Evolutionary conservation across 108 stramenopile genomes (phyloP).

Genomic region (Schizochytrium sp.): DNA sequence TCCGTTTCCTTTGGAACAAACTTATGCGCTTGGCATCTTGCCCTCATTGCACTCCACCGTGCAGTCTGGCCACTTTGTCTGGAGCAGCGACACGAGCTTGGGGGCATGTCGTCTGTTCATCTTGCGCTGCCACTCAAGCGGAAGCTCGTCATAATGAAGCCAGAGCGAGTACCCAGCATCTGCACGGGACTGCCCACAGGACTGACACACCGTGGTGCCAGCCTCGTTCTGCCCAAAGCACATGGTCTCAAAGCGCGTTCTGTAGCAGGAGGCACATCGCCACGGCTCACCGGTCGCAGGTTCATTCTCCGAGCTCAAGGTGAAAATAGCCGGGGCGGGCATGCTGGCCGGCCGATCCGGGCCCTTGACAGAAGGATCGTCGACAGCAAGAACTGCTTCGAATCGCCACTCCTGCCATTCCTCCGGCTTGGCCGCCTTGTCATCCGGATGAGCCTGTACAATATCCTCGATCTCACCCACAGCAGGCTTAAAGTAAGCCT

Average conservation of each 20-base stretch:
- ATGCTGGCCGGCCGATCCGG: neutral
- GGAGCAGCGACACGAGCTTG: neutral
- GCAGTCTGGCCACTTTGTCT: conserved; percentile 11
- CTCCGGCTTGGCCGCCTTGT: neutral
- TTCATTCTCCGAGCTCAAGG: neutral
- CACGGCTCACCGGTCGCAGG: neutral
- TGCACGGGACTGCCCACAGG: neutral
- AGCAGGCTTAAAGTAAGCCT: neutral
- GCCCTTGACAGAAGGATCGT: neutral
- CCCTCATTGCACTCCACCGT: neutral
- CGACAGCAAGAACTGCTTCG: neutral
- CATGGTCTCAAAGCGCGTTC: conserved; percentile 2
- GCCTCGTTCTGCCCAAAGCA: conserved; percentile 1
- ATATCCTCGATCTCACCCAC: neutral
- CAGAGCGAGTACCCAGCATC: neutral
- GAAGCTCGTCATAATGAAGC: neutral
- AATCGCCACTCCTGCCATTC: neutral
- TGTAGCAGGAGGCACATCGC: conserved; percentile 1
- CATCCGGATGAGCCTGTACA: neutral
- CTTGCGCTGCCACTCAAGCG: conserved; percentile 4
- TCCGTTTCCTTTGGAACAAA: neutral
- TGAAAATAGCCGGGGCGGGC: neutral
- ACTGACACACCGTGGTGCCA: neutral
- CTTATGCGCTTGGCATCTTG: neutral
- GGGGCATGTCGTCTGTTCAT: conserved; percentile 6